These are phyloP conservation scores for Colletotrichum magnum DNA, from an alignment of 2,329 filamentous ascomycete species.

Conservation along the genomic window DNA sequence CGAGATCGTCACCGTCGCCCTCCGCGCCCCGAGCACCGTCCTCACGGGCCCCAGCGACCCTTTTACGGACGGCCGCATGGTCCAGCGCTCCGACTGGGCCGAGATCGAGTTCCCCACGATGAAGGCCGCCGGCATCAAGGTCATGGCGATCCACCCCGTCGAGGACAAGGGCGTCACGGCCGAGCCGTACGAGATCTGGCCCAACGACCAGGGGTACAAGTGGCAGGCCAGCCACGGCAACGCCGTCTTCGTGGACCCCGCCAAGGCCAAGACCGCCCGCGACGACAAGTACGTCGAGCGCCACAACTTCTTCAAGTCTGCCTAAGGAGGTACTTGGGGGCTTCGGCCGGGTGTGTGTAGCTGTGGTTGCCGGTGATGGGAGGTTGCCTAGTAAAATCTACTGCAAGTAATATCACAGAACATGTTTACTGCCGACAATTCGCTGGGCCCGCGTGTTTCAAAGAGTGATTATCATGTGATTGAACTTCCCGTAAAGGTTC, in stretches of 20 bases:
- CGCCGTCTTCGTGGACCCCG: background rate
- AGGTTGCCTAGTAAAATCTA: no score
- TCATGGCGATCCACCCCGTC: background rate
- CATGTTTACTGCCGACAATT: no score
- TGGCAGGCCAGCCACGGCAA: conserved; percentile 1
- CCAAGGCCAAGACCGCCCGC: background rate
- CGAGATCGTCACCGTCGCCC: background rate
- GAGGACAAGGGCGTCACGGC: background rate
- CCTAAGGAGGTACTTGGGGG: no score
- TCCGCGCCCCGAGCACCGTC: background rate
- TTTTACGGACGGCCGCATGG: background rate
- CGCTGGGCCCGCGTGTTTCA: no score
- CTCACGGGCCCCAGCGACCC: background rate
- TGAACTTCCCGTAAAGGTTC: no score
- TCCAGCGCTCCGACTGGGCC: background rate
- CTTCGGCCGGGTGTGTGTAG: no score
- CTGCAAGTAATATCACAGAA: no score
- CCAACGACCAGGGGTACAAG: background rate
- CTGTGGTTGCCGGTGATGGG: no score
- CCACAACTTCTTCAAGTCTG: no score
- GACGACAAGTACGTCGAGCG: background rate
- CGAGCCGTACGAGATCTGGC: conserved; percentile 1
- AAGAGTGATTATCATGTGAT: no score
- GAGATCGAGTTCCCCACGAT: background rate
- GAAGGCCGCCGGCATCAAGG: conserved; percentile 2